phyloP scores from a whole-genome alignment of 495 filamentous ascomycete species.

The Gamarada debralockiae region DNA sequence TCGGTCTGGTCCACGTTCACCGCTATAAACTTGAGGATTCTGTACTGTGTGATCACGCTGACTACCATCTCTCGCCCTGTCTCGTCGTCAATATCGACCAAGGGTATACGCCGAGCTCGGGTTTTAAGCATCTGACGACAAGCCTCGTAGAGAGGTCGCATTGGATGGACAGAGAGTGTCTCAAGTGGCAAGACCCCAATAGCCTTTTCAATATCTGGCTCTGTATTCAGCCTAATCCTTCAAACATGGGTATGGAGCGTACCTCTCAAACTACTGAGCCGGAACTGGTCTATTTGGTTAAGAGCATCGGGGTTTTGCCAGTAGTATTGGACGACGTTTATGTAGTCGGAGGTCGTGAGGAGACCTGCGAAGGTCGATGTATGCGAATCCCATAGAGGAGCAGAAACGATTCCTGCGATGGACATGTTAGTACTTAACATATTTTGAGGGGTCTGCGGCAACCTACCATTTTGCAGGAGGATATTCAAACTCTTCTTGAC shows the following conservation, averaged over 20 bases:
- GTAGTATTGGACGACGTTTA: slow-evolving; percentile 99
- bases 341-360: slow-evolving; percentile 92
- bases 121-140: slow-evolving; percentile 93
- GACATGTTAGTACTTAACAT: slow-evolving; percentile 5
- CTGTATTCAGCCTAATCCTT: slow-evolving; percentile 13
- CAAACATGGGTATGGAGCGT: slow-evolving; percentile 17
- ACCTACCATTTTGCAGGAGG: slow-evolving; percentile 89
- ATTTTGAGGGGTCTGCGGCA: not conserved
- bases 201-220: slow-evolving; percentile 85
- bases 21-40: slow-evolving; percentile 96
- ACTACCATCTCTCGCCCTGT: slow-evolving; percentile 90
- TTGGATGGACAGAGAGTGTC: slow-evolving; percentile 91
- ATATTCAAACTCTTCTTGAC: slow-evolving; percentile 98
- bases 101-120: slow-evolving; percentile 85
- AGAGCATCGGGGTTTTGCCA: slow-evolving; percentile 95
- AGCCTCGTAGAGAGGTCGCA: slow-evolving; percentile 87
- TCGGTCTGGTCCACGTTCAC: slow-evolving; percentile 93
- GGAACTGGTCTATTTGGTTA: slow-evolving; percentile 88
- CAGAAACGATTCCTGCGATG: slow-evolving; percentile 86
- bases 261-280: slow-evolving; percentile 90
- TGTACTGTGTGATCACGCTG: slow-evolving; percentile 95
- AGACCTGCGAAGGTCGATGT: slow-evolving; percentile 91
- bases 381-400: slow-evolving; percentile 95
- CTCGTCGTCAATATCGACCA: slow-evolving; percentile 94
- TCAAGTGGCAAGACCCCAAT: slow-evolving; percentile 89